These are phyloP conservation scores for Malus asiatica DNA, from an alignment of 306 rosid genomes.

Conservation along the genomic window DNA sequence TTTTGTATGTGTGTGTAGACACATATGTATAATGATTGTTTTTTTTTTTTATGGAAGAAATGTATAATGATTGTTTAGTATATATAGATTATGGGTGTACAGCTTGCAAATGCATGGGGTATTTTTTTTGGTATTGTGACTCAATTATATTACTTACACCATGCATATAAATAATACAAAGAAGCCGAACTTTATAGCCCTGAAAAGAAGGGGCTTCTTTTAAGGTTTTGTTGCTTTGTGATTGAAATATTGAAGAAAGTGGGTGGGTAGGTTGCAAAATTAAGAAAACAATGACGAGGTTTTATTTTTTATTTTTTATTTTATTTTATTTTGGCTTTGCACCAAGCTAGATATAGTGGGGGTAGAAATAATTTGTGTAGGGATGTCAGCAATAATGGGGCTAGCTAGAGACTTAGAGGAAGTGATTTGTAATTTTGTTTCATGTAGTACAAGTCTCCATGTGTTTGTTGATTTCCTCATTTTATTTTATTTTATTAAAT, in stretches of 20 bases:
- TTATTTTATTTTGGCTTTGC: no score
- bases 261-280: background rate
- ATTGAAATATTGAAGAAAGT: background rate
- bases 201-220: background rate
- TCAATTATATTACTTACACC: background rate
- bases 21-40: background rate
- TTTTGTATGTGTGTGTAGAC: no score
- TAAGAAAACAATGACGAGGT: background rate
- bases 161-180: background rate
- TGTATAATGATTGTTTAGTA: no score
- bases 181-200: background rate
- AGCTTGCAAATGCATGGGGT: background rate
- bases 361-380: no score
- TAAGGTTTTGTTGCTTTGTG: background rate
- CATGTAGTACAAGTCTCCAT: no score
- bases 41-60: no score
- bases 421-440: no score
- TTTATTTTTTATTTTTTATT: background rate
- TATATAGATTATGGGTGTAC: background rate
- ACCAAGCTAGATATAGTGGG: no score
- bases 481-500: no score
- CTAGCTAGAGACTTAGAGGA: no score
- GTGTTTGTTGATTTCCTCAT: no score
- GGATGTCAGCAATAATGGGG: no score
- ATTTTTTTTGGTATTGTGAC: background rate